Base-by-base conservation (phyloP, 768 basidiomycete species). In the Calocybe gangraenosa region DNA sequence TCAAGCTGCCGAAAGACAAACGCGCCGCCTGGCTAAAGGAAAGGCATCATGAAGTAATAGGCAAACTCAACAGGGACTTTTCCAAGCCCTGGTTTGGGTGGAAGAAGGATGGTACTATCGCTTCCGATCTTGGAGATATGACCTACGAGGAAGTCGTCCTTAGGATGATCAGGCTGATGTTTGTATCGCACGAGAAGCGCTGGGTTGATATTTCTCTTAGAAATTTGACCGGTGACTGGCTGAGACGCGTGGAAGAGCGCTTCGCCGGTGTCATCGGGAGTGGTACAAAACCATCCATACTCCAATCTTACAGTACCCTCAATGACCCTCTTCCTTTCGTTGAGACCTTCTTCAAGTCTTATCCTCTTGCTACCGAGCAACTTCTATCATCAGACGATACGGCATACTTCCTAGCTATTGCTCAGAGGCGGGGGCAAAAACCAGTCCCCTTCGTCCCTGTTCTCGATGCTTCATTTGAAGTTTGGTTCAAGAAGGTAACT, bases 401-500 rank as follows among this genome's bases (percentile, higher is more conserved):
- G 40, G 91, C 92, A 0, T 99, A 84, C 70, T 98, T 99, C 82
- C 79, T 98, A 31, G 87, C 91, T 25, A 98, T 99, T 58, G 75
- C 91, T 18, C 95, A 99, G 66, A 80, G 96, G 38, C 90, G 92
- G 10, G 93, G 92, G 3, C 96, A 99, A 75, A 99, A 98, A 68
- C 96, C 96, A 1, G 95, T 86, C 6, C 96, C 96, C 0, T 99
- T 97, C 74, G 96, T 99, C 55, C 94, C 95, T 3, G 84, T 99
- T 22, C 79, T 98, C 41, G 94, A 97, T 62, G 82, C 84, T 17
- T 82, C 68, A 54, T 98, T 98, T 60, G 92, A 94, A 62, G 93
- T 98, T 41, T 99, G 96, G 96, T 98, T 99, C 74, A 98, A 99
- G 79, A 99, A 99, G 86, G 91, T 88, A 49, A 34, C 28, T 22